Evolutionary conservation across 805 yeast genomes (phyloP).

Genomic region (Zygosaccharomyces rouxii): DNA sequence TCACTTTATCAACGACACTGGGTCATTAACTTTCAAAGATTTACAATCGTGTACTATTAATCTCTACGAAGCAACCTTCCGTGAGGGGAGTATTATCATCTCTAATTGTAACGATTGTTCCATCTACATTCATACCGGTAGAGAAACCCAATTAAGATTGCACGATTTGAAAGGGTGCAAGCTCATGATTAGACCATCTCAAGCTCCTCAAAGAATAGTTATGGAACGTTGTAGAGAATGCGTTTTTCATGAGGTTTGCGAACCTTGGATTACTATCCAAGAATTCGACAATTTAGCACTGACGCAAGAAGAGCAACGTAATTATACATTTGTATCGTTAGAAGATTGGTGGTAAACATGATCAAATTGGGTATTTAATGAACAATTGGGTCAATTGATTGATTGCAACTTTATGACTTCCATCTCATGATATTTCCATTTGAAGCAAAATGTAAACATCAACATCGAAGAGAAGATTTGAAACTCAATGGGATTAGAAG

Average conservation of each 20-base stretch:
- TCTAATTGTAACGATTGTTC: slow-evolving; percentile 18
- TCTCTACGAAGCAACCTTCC: slow-evolving; percentile 18
- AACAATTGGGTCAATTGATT: neutral
- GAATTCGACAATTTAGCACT: slow-evolving; percentile 23
- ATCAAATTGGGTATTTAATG: neutral
- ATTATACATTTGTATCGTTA: slow-evolving; percentile 9
- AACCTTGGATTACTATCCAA: slow-evolving; percentile 17
- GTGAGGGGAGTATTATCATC: slow-evolving; percentile 26
- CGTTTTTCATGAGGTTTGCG: slow-evolving; percentile 18
- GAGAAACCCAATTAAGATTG: slow-evolving; percentile 25
- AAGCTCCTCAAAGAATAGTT: slow-evolving; percentile 20
- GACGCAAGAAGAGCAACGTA: neutral
- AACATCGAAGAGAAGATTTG: neutral
- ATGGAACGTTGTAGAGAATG: slow-evolving; percentile 27
- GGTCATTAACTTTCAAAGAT: slow-evolving; percentile 21
- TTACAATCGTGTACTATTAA: slow-evolving; percentile 14
- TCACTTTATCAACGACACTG: slow-evolving; percentile 5
- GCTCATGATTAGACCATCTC: slow-evolving; percentile 14
- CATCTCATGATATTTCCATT: slow-evolving; percentile 3
- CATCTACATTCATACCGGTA: slow-evolving; percentile 13
- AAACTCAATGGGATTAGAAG: neutral
- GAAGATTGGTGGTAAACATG: slow-evolving; percentile 3
- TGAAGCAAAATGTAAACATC: slow-evolving; percentile 4
- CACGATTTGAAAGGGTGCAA: slow-evolving; percentile 23
- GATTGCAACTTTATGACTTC: neutral